Evolutionary conservation across 164 flowering plant species (phyloP), one percentile per base, ranked within the genome.

Genomic region (Akebia trifoliata): DNA sequence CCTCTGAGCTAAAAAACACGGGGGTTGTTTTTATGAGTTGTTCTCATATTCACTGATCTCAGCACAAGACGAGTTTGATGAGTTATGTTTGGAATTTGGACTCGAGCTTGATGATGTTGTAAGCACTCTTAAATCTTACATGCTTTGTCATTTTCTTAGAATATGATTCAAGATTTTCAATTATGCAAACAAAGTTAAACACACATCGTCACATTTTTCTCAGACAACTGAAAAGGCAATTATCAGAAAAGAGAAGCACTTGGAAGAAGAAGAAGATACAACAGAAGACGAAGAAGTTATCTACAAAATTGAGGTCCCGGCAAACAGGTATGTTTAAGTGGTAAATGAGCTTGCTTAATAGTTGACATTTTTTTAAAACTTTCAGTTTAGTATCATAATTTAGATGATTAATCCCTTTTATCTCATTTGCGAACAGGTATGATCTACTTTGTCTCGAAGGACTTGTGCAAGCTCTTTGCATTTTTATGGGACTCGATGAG

Each of bases 371-470:
- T n/a, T n/a, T n/a, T n/a, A n/a, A n/a, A n/a, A n/a, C n/a, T n/a
- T n/a, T n/a, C n/a, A n/a, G n/a, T n/a, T n/a, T n/a, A n/a, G n/a
- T n/a, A n/a, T n/a, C n/a, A n/a, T n/a, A n/a, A n/a, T n/a, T n/a
- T n/a, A n/a, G n/a, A n/a, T n/a, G n/a, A n/a, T n/a, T n/a, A n/a
- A n/a, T n/a, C n/a, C n/a, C n/a, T n/a, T n/a, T n/a, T n/a, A n/a
- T n/a, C n/a, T n/a, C n/a, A n/a, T n/a, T n/a, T n/a, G n/a, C 20
- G 25, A 20, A 35, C 59, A 86, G 96, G 62, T 86, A 82, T 68
- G 99, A 90, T 74, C 78, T 94, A 75, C 93, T 94, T 42, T 94
- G 99, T 64, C 84, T 94, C 39, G 99, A 94, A 72, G 99, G 99
- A 39, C 78, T 94, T 57, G 87, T 78, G 1, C 87, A 75, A 71